phyloP scores from a whole-genome alignment of 106 monocot genomes.

The Dendrobium catenatum region DNA sequence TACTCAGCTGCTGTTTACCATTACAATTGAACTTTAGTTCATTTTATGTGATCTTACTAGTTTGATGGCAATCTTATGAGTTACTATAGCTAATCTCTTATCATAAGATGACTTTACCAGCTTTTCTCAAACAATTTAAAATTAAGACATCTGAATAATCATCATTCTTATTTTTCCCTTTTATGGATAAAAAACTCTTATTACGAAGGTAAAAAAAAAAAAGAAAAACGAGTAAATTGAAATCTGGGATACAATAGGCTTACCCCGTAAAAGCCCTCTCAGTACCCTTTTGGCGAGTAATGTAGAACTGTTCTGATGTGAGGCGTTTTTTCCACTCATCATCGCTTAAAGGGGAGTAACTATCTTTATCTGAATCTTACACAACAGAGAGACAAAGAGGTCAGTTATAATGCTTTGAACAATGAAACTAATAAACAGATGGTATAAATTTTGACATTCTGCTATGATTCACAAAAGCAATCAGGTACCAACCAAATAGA shows the following conservation, averaged over 20 bases:
- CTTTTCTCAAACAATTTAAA: no score
- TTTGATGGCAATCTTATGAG: no score
- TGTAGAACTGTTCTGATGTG: slow-evolving; percentile 58
- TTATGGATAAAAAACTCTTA: neutral
- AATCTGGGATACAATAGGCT: neutral
- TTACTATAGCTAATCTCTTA: no score
- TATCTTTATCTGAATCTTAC: neutral
- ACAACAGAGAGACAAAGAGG: neutral
- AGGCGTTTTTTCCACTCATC: slow-evolving; percentile 83
- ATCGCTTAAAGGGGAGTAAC: slow-evolving; percentile 27
- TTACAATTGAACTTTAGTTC: no score
- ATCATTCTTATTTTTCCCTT: neutral
- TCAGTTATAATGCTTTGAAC: neutral
- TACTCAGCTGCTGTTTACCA: no score
- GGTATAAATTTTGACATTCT: neutral
- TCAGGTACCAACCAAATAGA: no score
- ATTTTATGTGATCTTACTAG: no score
- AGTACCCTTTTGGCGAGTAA: slow-evolving; percentile 87
- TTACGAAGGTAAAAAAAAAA: neutral
- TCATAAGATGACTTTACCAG: no score
- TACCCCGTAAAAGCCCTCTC: slow-evolving; percentile 97
- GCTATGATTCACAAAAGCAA: neutral
- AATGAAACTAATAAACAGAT: neutral
- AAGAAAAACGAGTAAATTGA: neutral
- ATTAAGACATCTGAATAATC: neutral